Evolutionary conservation across 2,329 filamentous ascomycete genomes (phyloP), one percentile per base, ranked within the genome.

Genomic region (Aspergillus piperis): DNA sequence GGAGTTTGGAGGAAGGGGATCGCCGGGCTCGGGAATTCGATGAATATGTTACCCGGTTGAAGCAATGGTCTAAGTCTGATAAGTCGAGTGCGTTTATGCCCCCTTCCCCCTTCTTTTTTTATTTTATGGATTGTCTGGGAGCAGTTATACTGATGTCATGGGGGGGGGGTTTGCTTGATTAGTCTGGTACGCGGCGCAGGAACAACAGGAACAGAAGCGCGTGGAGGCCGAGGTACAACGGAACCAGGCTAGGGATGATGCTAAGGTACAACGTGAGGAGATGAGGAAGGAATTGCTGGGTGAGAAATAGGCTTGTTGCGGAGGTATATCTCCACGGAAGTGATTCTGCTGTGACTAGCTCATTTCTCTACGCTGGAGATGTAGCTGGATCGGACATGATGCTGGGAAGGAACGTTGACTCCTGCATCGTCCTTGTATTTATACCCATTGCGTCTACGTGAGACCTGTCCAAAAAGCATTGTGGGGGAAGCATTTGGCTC

Each of bases 1-100:
- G 90, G 71, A 92, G 90, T 63, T 80, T 96, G n/a, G 92, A 93
- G 76, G 86, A 88, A 60, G 86, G 92, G 17, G 83, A 89, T 60
- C 86, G 90, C 74, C 85, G 86, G 62, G 87, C 95, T 72, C 84
- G 93, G 76, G 92, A 97, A 61, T 96, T 96, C 69, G 90, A 97
- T 72, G 85, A 92, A 58, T 98, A 96, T 71, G 90, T 97, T 27
- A 84, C 73, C 52, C 87, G 88, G 69, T 78, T 99, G 73, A 97
- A 96, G 82, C 86, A 94, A 69, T 91, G 93, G 75, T 90, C 91
- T 25, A 96, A 93, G 80, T 95, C 90, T 13, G 89, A 96, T 73
- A 96, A 94, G 80, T 91, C 91, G 47, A 96, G 92, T 96, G 83
- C 62, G 74, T 72, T 27, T 27, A 13, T 21, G 21, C 32, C 27